Evolutionary conservation across 345 rosid species (phyloP).

Genomic region (Pseudoturritis turrita): DNA sequence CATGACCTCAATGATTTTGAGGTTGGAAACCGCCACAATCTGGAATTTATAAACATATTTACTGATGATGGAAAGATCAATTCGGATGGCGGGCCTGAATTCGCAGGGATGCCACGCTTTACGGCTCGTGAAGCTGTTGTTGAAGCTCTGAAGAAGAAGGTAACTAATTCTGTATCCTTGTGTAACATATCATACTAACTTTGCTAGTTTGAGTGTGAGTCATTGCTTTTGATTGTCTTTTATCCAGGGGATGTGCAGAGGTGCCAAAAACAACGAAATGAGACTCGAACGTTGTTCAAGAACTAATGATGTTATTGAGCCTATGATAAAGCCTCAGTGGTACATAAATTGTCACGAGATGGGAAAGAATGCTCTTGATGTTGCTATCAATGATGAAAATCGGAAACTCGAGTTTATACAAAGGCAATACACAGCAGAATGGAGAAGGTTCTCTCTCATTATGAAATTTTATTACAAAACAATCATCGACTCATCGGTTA

Average conservation of each 20-base stretch:
- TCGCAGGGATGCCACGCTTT: constrained; percentile 78
- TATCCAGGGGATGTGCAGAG: constrained; percentile 60
- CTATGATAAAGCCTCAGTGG: constrained; percentile 90
- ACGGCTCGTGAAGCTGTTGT: constrained; percentile 68
- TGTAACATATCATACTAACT: background rate
- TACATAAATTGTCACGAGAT: constrained; percentile 53
- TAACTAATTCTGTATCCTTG: too few relatives aligned
- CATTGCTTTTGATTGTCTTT: too few relatives aligned
- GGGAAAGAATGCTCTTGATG: constrained; percentile 74
- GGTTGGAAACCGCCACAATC: constrained; percentile 73
- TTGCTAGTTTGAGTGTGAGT: too few relatives aligned
- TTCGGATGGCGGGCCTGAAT: constrained; percentile 58
- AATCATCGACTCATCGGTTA: too few relatives aligned
- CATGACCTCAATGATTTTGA: constrained; percentile 87
- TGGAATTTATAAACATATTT: constrained; percentile 66
- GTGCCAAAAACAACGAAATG: constrained; percentile 76
- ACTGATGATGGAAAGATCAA: constrained; percentile 82
- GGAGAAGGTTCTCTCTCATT: constrained; percentile 38
- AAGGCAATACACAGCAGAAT: constrained; percentile 68
- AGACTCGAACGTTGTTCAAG: constrained; percentile 73
- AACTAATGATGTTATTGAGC: constrained; percentile 69
- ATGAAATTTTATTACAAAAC: too few relatives aligned
- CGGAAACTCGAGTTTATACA: constrained; percentile 64
- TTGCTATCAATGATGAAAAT: constrained; percentile 31
- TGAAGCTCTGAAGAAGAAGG: constrained; percentile 47